Evolutionary conservation across 2,329 filamentous ascomycete species (phyloP).

Genomic region (Sodiomyces alkalinus): DNA sequence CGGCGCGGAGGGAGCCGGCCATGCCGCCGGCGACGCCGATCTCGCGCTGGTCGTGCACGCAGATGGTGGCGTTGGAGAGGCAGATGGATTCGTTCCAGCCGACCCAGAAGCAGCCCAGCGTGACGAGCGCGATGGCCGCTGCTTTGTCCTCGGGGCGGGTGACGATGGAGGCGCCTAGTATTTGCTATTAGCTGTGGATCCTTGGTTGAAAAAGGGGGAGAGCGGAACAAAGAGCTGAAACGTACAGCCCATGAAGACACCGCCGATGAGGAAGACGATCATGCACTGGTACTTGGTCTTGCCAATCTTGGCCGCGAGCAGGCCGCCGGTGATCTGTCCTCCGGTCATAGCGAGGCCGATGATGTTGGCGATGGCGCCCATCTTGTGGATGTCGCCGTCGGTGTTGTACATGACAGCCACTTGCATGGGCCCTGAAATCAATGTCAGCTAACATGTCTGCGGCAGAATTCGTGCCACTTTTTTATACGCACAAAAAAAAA

Average conservation of each 20-base stretch:
- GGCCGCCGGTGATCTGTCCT: constrained; percentile 14
- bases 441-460: too few species aligned
- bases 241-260: constrained; percentile 10
- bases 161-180: too few species aligned
- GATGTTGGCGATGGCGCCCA: constrained; percentile 9
- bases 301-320: constrained; percentile 9
- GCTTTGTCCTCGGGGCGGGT: constrained; percentile 15
- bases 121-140: constrained; percentile 18
- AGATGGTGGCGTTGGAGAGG: constrained; percentile 20
- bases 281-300: constrained; percentile 12
- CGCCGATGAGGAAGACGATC: constrained; percentile 10
- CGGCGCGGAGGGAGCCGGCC: constrained; percentile 22
- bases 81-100: constrained; percentile 19
- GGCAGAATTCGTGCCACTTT: too few species aligned
- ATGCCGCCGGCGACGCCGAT: constrained; percentile 25
- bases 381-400: constrained; percentile 9
- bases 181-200: too few species aligned
- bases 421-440: constrained; percentile 12
- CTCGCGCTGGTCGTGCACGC: constrained; percentile 17
- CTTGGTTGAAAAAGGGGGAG: too few species aligned
- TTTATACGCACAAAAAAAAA: constrained; percentile 20
- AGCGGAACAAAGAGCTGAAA: too few species aligned
- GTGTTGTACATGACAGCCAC: constrained; percentile 11
- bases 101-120: constrained; percentile 20
- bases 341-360: constrained; percentile 6